A percentile compares a stretch with the other conserved stretches of the same genome.
These are phyloP conservation scores for Candida railenensis DNA, from an alignment of 805 yeast genomes.

Conservation along the genomic window DNA sequence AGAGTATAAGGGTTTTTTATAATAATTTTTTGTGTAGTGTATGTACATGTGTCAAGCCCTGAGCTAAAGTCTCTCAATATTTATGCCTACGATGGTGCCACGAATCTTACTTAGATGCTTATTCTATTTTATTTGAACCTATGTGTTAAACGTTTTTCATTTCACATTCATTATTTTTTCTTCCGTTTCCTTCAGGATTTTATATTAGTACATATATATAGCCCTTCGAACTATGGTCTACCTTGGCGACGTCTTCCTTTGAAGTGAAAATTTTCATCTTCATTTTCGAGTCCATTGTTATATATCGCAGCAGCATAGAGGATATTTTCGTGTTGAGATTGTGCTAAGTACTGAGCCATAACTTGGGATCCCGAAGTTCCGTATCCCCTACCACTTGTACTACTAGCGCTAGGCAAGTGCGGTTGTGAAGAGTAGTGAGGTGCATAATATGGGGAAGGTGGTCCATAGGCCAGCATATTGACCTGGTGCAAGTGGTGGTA, in stretches of 20 bases:
- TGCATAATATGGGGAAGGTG: neutral
- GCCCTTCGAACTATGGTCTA: no score
- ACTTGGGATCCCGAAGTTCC: conserved; percentile 62
- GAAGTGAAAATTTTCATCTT: conserved; percentile 12
- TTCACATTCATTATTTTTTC: no score
- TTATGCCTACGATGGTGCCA: no score
- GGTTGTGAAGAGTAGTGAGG: conserved; percentile 3
- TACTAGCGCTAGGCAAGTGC: neutral
- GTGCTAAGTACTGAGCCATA: conserved; percentile 78
- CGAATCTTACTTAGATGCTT: no score
- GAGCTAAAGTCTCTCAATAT: neutral
- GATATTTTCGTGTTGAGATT: conserved; percentile 60
- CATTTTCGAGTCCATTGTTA: conserved; percentile 17
- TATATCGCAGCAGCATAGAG: conserved; percentile 39
- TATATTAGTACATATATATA: no score
- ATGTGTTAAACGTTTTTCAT: no score
- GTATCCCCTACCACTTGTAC: neutral
- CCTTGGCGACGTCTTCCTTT: conserved; percentile 1
- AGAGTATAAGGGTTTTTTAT: neutral
- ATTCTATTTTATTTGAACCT: no score
- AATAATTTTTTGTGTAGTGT: neutral
- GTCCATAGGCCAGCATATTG: conserved; percentile 2
- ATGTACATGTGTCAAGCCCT: neutral
- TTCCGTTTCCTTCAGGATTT: neutral
- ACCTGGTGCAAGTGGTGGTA: conserved; percentile 9